Evolutionary conservation across 2,329 filamentous ascomycete genomes (phyloP).

Genomic region (Hymenotorrendiella dingleyae): DNA sequence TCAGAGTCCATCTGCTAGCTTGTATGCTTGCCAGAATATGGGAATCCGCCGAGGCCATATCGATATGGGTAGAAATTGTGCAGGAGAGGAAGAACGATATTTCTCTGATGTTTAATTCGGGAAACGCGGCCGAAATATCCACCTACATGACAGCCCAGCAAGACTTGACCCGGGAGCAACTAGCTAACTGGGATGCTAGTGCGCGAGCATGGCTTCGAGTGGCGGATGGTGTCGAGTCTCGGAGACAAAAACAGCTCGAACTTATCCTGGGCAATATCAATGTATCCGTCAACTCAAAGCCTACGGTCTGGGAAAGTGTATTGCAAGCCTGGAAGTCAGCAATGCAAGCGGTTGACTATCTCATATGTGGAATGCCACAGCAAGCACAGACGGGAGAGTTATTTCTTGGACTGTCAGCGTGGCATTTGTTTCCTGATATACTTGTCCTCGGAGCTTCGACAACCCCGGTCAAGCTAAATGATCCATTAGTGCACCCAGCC

Average conservation of each 20-base stretch:
- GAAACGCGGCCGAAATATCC: no score
- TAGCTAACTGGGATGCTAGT: conserved; percentile 29
- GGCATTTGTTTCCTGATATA: conserved; percentile 21
- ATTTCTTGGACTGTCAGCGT: conserved; percentile 13
- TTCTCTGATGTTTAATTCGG: background rate
- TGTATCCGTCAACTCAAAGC: conserved; percentile 5
- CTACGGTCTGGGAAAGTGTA: conserved; percentile 14
- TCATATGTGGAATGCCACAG: conserved; percentile 18
- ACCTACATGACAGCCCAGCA: conserved; percentile 12
- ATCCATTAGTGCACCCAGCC: conserved; percentile 4
- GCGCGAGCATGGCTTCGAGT: conserved; percentile 28
- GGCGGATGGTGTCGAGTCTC: conserved; percentile 20
- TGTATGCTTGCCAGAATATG: background rate
- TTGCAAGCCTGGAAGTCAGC: conserved; percentile 16
- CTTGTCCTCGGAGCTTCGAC: conserved; percentile 1
- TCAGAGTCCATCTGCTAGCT: no score
- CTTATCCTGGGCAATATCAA: conserved; percentile 23
- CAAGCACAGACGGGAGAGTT: conserved; percentile 1
- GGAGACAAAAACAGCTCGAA: conserved; percentile 20
- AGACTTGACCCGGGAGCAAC: conserved; percentile 19
- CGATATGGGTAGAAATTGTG: background rate
- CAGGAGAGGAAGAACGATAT: background rate
- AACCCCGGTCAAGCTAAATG: background rate
- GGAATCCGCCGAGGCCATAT: background rate
- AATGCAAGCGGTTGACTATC: conserved; percentile 13